Base-by-base conservation (phyloP, 225 moss, liverwort and hornwort genomes). In the Climacium dendroides region DNA sequence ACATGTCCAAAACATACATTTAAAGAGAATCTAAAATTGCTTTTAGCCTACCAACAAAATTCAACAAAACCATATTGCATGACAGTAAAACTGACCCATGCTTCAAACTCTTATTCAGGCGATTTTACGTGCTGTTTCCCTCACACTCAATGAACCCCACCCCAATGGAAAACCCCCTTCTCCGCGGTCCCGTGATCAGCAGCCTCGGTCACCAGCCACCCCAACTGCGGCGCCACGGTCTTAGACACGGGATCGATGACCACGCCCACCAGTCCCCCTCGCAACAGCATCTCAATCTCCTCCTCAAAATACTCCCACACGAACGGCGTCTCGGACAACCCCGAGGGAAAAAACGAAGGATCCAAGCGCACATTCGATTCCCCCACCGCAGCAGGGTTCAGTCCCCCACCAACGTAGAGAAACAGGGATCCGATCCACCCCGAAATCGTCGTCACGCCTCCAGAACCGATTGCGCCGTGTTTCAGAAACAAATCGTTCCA, bases 171-270 rank as follows among this genome's bases (percentile, higher is more conserved):
- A n/a, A n/a, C n/a, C 37, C 78, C 57, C 7, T 43, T 59, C 53
- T 82, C 18, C 29, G 12, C 34, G 52, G 19, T 28, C 39, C 3
- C 1, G 7, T 13, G 13, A 15, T 62, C 15, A 19, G 89, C 59
- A 28, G 83, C 89, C 58, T 89, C 89, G 34, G 67, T 86, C 47
- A 89, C 89, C 76, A 89, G 62, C 89, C 86, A 89, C 15, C 86
- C 82, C 48, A 89, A 32, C 83, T 89, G 71, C 4, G 86, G 87
- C 2, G 87, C n/a, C 52, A 88, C 81, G 32, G 88, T 78, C 82
- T 41, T 82, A 0, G 82, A 74, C 5, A n/a, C 77, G 11, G 85
- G 85, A 52, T 88, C 85, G 16, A 75, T 77, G 53, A 88, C 85
- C 45, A 90, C 88, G 69, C 82, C 90, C 66, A 90, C 77, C 28